These are phyloP conservation scores for Arthroderma sp. DNA, from an alignment of 2,329 filamentous ascomycete species.

Conservation along the genomic window DNA sequence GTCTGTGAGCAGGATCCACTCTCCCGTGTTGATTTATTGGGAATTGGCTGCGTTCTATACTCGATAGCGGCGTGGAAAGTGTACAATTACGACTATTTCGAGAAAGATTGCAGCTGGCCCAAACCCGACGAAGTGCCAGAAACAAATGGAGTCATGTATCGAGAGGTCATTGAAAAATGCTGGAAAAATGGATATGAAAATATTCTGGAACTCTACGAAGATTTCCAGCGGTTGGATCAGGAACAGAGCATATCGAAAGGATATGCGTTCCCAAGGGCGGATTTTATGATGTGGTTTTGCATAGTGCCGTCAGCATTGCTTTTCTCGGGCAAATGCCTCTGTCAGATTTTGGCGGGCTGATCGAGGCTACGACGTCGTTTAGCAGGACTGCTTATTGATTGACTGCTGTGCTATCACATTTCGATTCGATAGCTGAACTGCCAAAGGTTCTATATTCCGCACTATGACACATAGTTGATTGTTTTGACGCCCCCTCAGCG, in stretches of 20 bases:
- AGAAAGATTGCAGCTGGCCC: constrained; percentile 6
- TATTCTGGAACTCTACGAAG: constrained; percentile 6
- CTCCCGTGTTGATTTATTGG: constrained; percentile 9
- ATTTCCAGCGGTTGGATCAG: constrained; percentile 3
- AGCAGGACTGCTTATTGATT: no score
- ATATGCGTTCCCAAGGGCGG: not conserved
- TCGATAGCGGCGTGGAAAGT: constrained; percentile 9
- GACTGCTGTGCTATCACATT: no score
- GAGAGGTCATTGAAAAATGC: constrained; percentile 6
- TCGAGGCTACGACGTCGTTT: no score
- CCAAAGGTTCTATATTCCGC: no score
- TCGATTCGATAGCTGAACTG: no score
- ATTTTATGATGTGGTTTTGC: constrained; percentile 5
- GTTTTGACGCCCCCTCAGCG: no score
- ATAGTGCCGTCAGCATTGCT: constrained; percentile 1
- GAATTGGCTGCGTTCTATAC: constrained; percentile 11
- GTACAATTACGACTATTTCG: constrained; percentile 10
- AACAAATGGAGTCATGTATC: constrained; percentile 4
- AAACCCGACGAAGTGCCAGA: constrained; percentile 6
- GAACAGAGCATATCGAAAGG: not conserved
- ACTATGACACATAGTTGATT: no score
- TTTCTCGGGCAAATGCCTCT: not conserved
- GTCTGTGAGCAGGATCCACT: constrained; percentile 8
- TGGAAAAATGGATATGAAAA: constrained; percentile 7
- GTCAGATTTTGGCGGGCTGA: no score